Evolutionary conservation across 1,284 basidiomycete species (phyloP), one percentile per base, ranked within the genome.

Genomic region (Crocinoboletus sp.): DNA sequence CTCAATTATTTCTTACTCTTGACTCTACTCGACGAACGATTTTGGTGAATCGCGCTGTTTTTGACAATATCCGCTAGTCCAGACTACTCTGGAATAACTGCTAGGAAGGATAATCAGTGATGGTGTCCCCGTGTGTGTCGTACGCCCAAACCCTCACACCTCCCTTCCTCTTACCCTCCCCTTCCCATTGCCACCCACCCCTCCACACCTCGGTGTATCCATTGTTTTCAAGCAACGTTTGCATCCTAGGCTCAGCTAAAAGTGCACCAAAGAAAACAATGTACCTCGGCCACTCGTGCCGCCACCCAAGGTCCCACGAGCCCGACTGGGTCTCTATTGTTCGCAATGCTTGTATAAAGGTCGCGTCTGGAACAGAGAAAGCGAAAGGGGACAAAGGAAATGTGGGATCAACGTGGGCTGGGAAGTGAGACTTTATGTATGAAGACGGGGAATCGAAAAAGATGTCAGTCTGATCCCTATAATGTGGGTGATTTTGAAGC

Each of bases 381-480:
- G 82, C 77, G 33, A 75, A 71, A 6, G 73, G 74, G 0, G 84
- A 86, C 9, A 72, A 67, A 2, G 88, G 89, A 57, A 90, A 94
- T 0, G 61, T 45, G 0, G 71, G 56, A 54, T 92, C 68, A 8
- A 94, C 85, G 3, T 45, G 33, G 2, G 56, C 39, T 1, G 90
- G 89, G 55, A 94, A 90, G 39, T 78, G 77, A 0, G 66, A 65
- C 22, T 54, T 56, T 11, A 95, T 68, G 60, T 94, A 96, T 4
- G 61, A 57, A 11, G 75, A 53, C 0, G 95, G 94, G 2, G 82
- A 76, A 8, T 69, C 66, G 64, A 89, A 97, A 67, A 98, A 97
- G 7, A 87, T 64, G 43, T 84, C 80, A 4, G 92, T 87, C 66
- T 96, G 89, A 58, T 94, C 93, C 43, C 66, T 71, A 65, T 96